Base-by-base conservation (phyloP, 192 early-diverging fungal species). In the Haplosporangium gracile region DNA sequence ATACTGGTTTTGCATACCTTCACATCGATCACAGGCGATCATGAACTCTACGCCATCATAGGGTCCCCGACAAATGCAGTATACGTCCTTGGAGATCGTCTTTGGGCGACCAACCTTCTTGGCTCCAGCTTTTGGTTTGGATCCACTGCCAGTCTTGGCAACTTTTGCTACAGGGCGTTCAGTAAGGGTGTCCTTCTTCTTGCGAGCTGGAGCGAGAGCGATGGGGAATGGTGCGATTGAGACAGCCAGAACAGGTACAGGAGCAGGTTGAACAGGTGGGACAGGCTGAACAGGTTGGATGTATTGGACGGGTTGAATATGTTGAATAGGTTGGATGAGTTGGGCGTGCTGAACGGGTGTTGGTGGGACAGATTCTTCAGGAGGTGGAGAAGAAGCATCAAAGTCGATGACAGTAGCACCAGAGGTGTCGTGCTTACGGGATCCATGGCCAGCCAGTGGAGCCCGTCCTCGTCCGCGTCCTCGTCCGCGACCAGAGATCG, bases 41-140 rank as follows among this genome's bases (percentile, higher is more conserved):
- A 92, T 92, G 75, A 92, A 90, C 60, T 91, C 90, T 29, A 88
- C 88, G 36, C 91, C 91, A 68, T 92, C 88, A 39, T 92, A 91
- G 6, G 88, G 87, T 53, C 77, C 83, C 40, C 91, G 82, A 77
- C 91, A 92, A 39, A 91, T 81, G 60, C 91, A 92, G 68, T 92
- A 92, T 11, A 88, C 76, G 7, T 79, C 77, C 26, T 88, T 82
- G 55, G 84, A 77, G 29, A 86, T 76, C 9, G 79, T 74, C 60
- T 86, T 86, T 32, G 79, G 84, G 32, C 84, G 75, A 15, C 84
- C 84, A 4, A 81, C 75, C 32, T 86, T 86, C 32, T 68, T 68
- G 43, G 71, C 57, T 8, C 84, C 75, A 5, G 71, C 4, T 36
- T 86, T 86, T 55, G 43, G 57, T 53, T 77, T 86, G 24, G 74